Percentiles rank a stretch among this genome's conserved stretches.
phyloP scores from a whole-genome alignment of 2,329 filamentous ascomycete genomes.

The Ampelomyces quisqualis region DNA sequence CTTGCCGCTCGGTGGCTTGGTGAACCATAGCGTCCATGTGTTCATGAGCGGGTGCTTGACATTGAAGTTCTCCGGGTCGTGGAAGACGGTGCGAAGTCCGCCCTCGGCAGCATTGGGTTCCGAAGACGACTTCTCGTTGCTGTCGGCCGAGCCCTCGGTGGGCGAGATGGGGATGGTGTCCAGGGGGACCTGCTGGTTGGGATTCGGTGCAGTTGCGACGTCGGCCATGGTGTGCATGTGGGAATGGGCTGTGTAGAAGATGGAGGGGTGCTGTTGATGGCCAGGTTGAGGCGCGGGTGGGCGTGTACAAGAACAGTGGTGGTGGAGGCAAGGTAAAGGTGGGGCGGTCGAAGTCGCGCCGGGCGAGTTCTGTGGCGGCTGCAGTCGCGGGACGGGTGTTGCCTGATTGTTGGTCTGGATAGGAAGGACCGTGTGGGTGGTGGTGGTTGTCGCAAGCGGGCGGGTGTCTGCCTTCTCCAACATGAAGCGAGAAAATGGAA shows the following conservation, averaged over 20 bases:
- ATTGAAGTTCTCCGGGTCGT: conserved; percentile 98
- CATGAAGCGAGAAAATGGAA: conserved; percentile 30
- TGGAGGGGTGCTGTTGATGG: not conserved
- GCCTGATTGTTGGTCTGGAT: conserved; percentile 10
- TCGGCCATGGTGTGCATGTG: conserved; percentile 36
- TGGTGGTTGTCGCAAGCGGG: conserved; percentile 11
- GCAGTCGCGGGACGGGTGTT: conserved; percentile 24
- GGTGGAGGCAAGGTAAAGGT: conserved; percentile 12
- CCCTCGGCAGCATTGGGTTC: conserved; percentile 47
- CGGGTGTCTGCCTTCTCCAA: conserved; percentile 19
- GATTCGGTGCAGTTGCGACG: conserved; percentile 41
- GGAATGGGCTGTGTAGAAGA: conserved; percentile 1
- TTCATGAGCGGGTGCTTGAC: conserved; percentile 98
- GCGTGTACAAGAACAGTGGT: conserved; percentile 8
- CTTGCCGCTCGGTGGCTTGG: conserved; percentile 95
- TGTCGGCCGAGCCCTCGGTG: conserved; percentile 47
- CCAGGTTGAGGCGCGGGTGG: conserved; percentile 6
- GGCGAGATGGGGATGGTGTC: conserved; percentile 60
- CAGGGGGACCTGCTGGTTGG: conserved; percentile 54
- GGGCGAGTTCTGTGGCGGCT: conserved; percentile 28
- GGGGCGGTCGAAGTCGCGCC: conserved; percentile 36
- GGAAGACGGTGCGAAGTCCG: conserved; percentile 89
- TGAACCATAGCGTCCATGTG: conserved; percentile 99
- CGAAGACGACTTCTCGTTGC: conserved; percentile 40
- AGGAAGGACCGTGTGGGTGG: conserved; percentile 17